Base-by-base conservation (phyloP, 225 moss, liverwort and hornwort species). In the Antitrichia curtipendula region DNA sequence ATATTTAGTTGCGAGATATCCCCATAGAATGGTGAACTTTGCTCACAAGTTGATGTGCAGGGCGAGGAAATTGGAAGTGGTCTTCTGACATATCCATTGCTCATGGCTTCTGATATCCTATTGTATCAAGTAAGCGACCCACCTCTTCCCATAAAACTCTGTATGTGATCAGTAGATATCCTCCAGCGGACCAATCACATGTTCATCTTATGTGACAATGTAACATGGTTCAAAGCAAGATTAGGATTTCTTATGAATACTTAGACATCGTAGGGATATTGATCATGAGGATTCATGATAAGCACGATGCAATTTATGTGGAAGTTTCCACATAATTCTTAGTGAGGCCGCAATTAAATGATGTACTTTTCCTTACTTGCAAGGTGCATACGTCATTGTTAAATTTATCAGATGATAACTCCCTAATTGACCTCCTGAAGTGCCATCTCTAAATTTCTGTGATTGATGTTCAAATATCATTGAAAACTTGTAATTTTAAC, bases 21-120 rank as follows among this genome's bases (percentile, higher is more conserved):
- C 27, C 69, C 32, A 59, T 29, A 56, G 76, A 87, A 53, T 84
- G 78, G 82, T 90, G 82, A 82, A 84, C 53, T 85, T n/a, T 73
- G 82, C 85, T 81, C 80, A 82, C 84, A 87, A 73, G 38, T 82
- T 87, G 85, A 85, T 87, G 32, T 92, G 89, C 95, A 98, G 97
- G 99, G 99, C 64, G 99, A 97, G 90, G 99, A 99, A 84, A 94
- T 99, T n/a, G 99, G 96, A 82, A 93, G 88, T 89, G 99, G 99
- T 61, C 95, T 99, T 36, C 78, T 97, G 90, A 99, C 95, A 18
- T 99, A 99, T 84, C 99, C 97, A 20, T 90, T 99, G 82, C 92
- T 99, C 70, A 99, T 99, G 99, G 99, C 99, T 88, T 95, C 97
- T 86, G 97, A 99, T 91, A 99, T 99, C 81, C 94, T 99, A 50